A percentile compares a stretch with the other conserved stretches of the same genome.
These are phyloP conservation scores for Colletotrichum filicis DNA, from an alignment of 2,329 filamentous ascomycete species.

Conservation along the genomic window DNA sequence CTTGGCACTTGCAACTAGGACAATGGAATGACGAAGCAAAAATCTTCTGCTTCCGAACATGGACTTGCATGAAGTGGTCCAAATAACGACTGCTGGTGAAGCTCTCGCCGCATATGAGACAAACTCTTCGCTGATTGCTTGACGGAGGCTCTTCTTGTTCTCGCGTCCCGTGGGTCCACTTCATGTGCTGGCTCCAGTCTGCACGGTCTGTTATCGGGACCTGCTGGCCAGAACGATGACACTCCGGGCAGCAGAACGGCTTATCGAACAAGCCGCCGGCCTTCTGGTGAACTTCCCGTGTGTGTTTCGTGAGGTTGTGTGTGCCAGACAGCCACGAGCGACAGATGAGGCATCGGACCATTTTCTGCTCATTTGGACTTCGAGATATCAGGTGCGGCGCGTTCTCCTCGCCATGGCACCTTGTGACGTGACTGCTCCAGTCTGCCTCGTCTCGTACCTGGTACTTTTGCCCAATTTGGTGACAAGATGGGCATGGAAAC, in stretches of 20 bases:
- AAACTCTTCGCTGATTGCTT: background rate
- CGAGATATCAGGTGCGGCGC: background rate
- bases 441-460: background rate
- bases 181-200: background rate
- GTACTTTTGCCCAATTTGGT: background rate
- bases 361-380: background rate
- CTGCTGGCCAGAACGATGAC: background rate
- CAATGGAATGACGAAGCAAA: background rate
- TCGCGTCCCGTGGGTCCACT: background rate
- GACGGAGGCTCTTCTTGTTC: background rate
- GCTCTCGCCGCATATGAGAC: background rate
- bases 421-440: background rate
- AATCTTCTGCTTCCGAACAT: background rate
- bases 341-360: background rate
- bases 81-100: background rate
- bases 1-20: background rate
- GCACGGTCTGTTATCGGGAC: background rate
- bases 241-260: conserved; percentile 5
- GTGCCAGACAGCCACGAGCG: background rate
- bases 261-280: background rate
- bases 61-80: background rate
- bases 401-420: background rate
- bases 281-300: background rate
- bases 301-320: conserved; percentile 4
- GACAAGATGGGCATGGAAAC: background rate